Percentiles rank a stretch among this genome's conserved stretches.
Conservation (phyloP, 768 basidiomycete species). For the Naganishia vishniacii region DNA sequence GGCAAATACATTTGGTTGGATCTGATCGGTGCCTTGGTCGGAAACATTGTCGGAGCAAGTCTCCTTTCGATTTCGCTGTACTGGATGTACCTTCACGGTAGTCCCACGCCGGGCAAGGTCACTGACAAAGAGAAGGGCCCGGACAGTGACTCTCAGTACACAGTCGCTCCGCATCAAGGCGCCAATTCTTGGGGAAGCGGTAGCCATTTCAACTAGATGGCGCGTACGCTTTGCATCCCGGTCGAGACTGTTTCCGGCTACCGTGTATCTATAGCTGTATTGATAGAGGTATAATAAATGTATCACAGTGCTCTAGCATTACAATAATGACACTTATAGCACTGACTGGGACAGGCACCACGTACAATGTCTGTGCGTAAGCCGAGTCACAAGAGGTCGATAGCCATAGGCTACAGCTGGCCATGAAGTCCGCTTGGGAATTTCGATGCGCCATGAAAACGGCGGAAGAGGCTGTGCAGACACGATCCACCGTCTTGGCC, state of each 20-base stretch:
- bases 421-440: too few relatives aligned
- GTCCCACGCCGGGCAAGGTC: conserved; percentile 20
- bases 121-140: conserved; percentile 25
- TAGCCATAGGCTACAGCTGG: too few relatives aligned
- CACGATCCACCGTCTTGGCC: conserved; percentile 4
- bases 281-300: neutral
- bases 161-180: conserved; percentile 19
- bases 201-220: conserved; percentile 9
- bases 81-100: conserved; percentile 20
- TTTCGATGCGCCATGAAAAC: conserved; percentile 3
- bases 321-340: too few relatives aligned
- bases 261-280: too few relatives aligned
- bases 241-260: too few relatives aligned
- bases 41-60: conserved; percentile 22
- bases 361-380: too few relatives aligned
- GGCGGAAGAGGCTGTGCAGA: conserved; percentile 7
- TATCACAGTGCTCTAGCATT: too few relatives aligned
- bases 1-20: conserved; percentile 24
- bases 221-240: neutral
- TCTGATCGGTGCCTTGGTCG: conserved; percentile 17
- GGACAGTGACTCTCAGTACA: conserved; percentile 12
- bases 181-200: conserved; percentile 18
- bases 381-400: too few relatives aligned
- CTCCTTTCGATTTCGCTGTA: conserved; percentile 13
- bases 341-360: too few relatives aligned